Base-by-base conservation (phyloP, 2,329 filamentous ascomycete species). In the Penicillium sp. region DNA sequence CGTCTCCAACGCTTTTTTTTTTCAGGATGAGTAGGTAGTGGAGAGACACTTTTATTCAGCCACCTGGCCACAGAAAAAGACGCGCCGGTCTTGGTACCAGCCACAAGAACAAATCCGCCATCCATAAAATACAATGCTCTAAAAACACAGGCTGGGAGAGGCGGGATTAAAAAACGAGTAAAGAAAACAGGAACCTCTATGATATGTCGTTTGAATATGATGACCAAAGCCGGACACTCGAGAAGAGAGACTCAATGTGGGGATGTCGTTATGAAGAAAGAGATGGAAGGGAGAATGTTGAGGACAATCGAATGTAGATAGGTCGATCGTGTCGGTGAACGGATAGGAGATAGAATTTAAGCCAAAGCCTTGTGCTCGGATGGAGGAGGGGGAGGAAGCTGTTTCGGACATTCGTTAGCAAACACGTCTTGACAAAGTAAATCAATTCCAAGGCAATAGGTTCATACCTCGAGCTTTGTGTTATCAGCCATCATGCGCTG, bases 401-500 rank as follows among this genome's bases (percentile, higher is more conserved):
- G 20, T 26, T 24, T n/a, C 18, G 4, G 2, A 9, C 6, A n/a
- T 18, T 3, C 18, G 48, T 50, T 50, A 50, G 48, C 26, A 40
- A 14, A 16, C n/a, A 22, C 8, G 5, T 42, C 18, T 32, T 22
- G 8, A 14, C 5, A 1, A 5, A 37, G 26, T 5, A 4, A 2
- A 37, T 20, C 24, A 38, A 11, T 24, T 2, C 6, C 5, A 48
- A 4, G n/a, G 11, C 7, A 29, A 18, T 2, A 18, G 22, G 18
- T 11, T 24, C 5, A 48, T 37, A 48, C 45, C 45, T 96, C 91
- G 66, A 96, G 79, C 78, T 88, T 88, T 62, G 91, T 96, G 74
- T 88, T 89, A 61, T 92, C 89, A 35, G 92, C 90, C 84, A 96
- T 89, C 88, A 96, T 92, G 75, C 92, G 88, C 76, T 92, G 89